Conservation (phyloP, 1,284 basidiomycete species). For the Ganoderma lingzhi region DNA sequence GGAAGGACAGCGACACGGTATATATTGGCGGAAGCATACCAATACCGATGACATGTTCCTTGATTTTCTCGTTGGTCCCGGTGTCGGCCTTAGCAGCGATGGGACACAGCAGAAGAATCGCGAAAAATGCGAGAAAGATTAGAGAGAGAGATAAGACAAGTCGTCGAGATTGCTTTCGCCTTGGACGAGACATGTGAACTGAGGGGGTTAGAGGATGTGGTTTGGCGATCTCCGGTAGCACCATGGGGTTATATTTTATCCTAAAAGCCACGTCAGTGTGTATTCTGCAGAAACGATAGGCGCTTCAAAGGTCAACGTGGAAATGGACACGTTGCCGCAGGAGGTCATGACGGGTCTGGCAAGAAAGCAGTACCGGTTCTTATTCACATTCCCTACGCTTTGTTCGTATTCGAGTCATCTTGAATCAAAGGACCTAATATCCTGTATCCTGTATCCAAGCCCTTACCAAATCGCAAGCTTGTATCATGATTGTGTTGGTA, state of each 20-base stretch:
- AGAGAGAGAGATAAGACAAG: conserved; percentile 71
- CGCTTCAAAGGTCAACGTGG: background rate
- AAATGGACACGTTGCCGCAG: conserved; percentile 10
- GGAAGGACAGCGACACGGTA: background rate
- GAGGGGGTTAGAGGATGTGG: background rate
- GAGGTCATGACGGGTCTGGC: background rate
- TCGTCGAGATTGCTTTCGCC: conserved; percentile 64
- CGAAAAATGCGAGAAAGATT: conserved; percentile 67
- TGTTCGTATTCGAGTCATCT: background rate
- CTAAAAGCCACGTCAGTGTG: conserved; percentile 7
- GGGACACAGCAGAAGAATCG: conserved; percentile 69
- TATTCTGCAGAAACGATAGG: background rate
- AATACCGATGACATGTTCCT: conserved; percentile 89
- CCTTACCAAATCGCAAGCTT: background rate
- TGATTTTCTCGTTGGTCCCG: conserved; percentile 44
- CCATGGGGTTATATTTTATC: background rate
- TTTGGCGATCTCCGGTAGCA: background rate
- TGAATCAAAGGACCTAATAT: background rate
- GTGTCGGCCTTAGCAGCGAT: conserved; percentile 59
- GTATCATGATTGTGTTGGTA: background rate
- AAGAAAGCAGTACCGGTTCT: background rate
- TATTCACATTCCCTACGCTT: background rate
- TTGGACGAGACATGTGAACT: conserved; percentile 44
- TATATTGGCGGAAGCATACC: conserved; percentile 58
- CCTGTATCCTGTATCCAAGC: background rate